phyloP scores from a whole-genome alignment of 176 grass and related monocot genomes.

The Ensete ventricosum region DNA sequence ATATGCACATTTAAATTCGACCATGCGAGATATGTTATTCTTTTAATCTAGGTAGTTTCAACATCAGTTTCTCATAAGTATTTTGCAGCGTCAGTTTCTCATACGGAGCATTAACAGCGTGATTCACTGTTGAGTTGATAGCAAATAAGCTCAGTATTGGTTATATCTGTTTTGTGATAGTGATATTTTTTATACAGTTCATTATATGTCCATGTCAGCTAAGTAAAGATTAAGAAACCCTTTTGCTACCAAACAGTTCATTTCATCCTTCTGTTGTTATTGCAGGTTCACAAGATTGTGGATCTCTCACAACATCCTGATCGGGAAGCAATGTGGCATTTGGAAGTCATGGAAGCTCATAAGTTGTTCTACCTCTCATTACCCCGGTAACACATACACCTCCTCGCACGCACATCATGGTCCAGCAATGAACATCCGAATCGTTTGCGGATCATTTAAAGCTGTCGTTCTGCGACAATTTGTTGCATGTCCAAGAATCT shows the following conservation, averaged over 20 bases:
- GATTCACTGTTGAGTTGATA: no score
- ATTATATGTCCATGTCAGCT: neutral
- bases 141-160: no score
- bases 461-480: neutral
- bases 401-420: neutral
- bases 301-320: constrained; percentile 57
- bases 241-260: no score
- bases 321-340: constrained; percentile 80
- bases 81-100: no score
- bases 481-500: neutral
- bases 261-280: neutral
- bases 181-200: neutral
- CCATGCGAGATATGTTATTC: no score
- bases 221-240: neutral
- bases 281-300: constrained; percentile 83
- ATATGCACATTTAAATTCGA: no score
- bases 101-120: no score
- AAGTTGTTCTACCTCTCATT: constrained; percentile 32
- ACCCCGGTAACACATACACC: neutral
- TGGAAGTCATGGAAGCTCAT: constrained; percentile 69
- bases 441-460: neutral
- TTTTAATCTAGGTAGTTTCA: no score
- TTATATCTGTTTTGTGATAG: no score
- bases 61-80: no score
- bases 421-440: neutral